These are phyloP conservation scores for Phytophthora pinifolia DNA, from an alignment of 352 stramenopile species.

Conservation along the genomic window DNA sequence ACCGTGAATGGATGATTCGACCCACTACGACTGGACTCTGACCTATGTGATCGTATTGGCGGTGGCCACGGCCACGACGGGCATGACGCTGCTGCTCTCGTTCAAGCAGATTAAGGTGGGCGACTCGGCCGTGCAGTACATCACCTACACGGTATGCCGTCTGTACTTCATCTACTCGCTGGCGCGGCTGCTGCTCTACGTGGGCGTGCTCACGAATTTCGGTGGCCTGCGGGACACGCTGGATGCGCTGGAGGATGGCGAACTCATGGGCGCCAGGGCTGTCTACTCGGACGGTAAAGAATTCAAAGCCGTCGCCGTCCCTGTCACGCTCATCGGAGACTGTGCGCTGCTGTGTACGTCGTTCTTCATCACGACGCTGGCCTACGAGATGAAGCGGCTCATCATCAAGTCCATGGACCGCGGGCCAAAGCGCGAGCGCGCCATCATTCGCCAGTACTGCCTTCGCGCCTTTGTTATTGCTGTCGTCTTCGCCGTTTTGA, in stretches of 20 bases:
- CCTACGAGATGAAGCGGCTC: slow-evolving; percentile 68
- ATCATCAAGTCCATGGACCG: slow-evolving; percentile 72
- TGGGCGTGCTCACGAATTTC: slow-evolving; percentile 53
- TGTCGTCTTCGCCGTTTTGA: slow-evolving; percentile 38
- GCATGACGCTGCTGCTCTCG: slow-evolving; percentile 53
- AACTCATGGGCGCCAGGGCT: slow-evolving; percentile 49
- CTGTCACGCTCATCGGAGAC: slow-evolving; percentile 58
- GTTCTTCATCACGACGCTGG: slow-evolving; percentile 65
- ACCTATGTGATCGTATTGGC: slow-evolving; percentile 56
- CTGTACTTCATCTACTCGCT: slow-evolving; percentile 67
- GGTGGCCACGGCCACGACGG: slow-evolving; percentile 42
- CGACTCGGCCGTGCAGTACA: slow-evolving; percentile 68
- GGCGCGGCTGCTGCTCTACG: slow-evolving; percentile 53
- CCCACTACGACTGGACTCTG: slow-evolving; percentile 57
- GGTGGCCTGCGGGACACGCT: slow-evolving; percentile 46
- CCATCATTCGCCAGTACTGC: slow-evolving; percentile 56
- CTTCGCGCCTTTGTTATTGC: slow-evolving; percentile 38
- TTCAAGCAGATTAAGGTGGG: slow-evolving; percentile 62
- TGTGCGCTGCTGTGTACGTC: slow-evolving; percentile 57
- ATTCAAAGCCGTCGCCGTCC: slow-evolving; percentile 39
- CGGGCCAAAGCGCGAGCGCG: slow-evolving; percentile 45
- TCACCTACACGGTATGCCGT: slow-evolving; percentile 67
- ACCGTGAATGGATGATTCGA: slow-evolving; percentile 50
- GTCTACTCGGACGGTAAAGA: slow-evolving; percentile 45
- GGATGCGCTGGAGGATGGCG: slow-evolving; percentile 46